phyloP scores from a whole-genome alignment of 1,284 basidiomycete genomes.

The Ustilago crameri region DNA sequence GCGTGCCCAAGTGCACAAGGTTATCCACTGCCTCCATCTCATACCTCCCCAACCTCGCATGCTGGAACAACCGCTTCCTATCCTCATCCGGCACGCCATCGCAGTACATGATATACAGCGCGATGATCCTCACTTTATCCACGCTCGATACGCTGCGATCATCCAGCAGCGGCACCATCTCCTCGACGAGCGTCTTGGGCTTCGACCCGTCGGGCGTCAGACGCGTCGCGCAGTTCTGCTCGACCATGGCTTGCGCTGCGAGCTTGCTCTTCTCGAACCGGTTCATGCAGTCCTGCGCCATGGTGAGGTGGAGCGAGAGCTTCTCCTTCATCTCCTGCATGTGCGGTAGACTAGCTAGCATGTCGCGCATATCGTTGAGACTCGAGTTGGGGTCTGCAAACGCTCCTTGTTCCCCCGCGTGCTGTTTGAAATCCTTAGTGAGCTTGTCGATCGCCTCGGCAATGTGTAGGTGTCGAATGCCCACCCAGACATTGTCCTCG shows the following conservation, averaged over 20 bases:
- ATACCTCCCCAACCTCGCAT: conserved; percentile 85
- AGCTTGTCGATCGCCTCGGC: conserved; percentile 96
- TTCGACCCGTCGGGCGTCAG: conserved; percentile 64
- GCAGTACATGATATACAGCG: conserved; percentile 92
- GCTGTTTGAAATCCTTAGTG: conserved; percentile 92
- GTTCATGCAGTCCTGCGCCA: conserved; percentile 97
- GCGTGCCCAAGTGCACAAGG: conserved; percentile 82
- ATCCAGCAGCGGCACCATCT: conserved; percentile 97
- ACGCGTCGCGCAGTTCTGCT: conserved; percentile 74
- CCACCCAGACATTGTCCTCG: conserved; percentile 87
- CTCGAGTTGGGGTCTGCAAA: conserved; percentile 78
- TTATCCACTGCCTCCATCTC: conserved; percentile 97
- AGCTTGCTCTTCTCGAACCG: conserved; percentile 90
- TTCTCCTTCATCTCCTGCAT: conserved; percentile 95
- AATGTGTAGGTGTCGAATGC: conserved; percentile 96
- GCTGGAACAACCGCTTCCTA: conserved; percentile 90
- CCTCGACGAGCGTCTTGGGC: conserved; percentile 79
- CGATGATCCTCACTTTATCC: conserved; percentile 96
- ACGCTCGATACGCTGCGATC: conserved; percentile 75
- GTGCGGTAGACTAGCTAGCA: conserved; percentile 93
- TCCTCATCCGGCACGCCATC: conserved; percentile 99
- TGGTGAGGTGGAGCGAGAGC: conserved; percentile 94
- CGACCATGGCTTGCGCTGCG: conserved; percentile 85
- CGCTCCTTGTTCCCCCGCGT: conserved; percentile 90
- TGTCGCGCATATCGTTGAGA: conserved; percentile 98